A percentile compares a stretch with the other conserved stretches of the same genome.
These are phyloP conservation scores for Penicillium vulpinum DNA, from an alignment of 2,329 filamentous ascomycete genomes.

Conservation along the genomic window DNA sequence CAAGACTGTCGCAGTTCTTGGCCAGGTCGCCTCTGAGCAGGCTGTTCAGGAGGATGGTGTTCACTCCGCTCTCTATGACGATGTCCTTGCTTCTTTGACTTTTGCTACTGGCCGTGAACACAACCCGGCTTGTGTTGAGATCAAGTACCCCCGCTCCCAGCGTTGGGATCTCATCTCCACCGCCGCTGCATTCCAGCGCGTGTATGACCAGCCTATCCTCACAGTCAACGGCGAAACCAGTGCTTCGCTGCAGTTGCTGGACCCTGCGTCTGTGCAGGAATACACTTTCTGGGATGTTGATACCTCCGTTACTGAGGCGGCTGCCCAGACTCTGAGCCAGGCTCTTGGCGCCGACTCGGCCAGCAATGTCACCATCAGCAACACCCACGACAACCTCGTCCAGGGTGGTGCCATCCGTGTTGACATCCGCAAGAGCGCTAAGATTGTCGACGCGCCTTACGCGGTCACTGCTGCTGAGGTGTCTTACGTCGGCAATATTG, in stretches of 20 bases:
- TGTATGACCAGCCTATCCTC: slow-evolving; percentile 45
- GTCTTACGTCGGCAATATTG: slow-evolving; percentile 74
- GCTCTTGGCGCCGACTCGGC: slow-evolving; percentile 61
- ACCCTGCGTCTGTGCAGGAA: slow-evolving; percentile 64
- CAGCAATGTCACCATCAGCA: slow-evolving; percentile 61
- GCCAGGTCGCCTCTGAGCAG: slow-evolving; percentile 75
- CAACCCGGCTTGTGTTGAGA: slow-evolving; percentile 68
- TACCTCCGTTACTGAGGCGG: slow-evolving; percentile 64
- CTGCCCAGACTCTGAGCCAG: slow-evolving; percentile 63
- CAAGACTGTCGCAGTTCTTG: slow-evolving; percentile 77
- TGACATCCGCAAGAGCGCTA: slow-evolving; percentile 80
- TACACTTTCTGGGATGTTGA: slow-evolving; percentile 95
- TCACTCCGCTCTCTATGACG: slow-evolving; percentile 86
- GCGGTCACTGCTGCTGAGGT: slow-evolving; percentile 76
- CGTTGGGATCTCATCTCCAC: slow-evolving; percentile 58
- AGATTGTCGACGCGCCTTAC: slow-evolving; percentile 82
- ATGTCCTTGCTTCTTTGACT: slow-evolving; percentile 80
- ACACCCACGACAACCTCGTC: slow-evolving; percentile 62
- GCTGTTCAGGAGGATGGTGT: slow-evolving; percentile 72
- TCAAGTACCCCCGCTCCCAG: slow-evolving; percentile 82
- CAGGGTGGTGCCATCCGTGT: slow-evolving; percentile 78
- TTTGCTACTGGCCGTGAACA: slow-evolving; percentile 70
- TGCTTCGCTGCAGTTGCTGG: slow-evolving; percentile 55
- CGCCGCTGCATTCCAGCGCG: slow-evolving; percentile 47
- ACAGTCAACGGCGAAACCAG: slow-evolving; percentile 28